A percentile compares a stretch with the other conserved stretches of the same genome.
Evolutionary conservation across 768 basidiomycete species (phyloP).

Genomic region (Steccherinum ochraceum): DNA sequence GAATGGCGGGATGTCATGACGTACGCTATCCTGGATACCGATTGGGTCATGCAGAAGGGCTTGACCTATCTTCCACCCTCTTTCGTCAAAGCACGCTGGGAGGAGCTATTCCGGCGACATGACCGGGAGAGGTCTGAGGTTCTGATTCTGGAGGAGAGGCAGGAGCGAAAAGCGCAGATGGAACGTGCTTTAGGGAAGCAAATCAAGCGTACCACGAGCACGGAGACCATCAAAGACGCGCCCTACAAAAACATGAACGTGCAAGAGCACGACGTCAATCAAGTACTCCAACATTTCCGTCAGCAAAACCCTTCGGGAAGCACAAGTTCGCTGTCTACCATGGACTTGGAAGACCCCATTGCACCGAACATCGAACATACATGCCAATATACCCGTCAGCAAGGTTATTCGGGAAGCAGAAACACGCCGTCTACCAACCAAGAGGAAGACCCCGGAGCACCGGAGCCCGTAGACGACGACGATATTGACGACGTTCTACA

Average conservation of each 20-base stretch:
- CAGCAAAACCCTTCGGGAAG: too few relatives aligned
- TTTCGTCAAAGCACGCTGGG: constrained; percentile 14
- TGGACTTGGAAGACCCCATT: too few relatives aligned
- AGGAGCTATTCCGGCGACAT: constrained; percentile 20
- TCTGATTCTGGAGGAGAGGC: constrained; percentile 16
- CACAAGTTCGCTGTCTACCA: too few relatives aligned
- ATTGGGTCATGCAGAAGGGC: constrained; percentile 14
- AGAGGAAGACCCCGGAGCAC: too few relatives aligned
- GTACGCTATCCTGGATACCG: constrained; percentile 20
- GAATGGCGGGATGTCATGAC: constrained; percentile 22
- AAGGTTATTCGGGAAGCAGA: too few relatives aligned
- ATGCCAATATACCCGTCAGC: too few relatives aligned
- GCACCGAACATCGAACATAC: too few relatives aligned
- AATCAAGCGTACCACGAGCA: background rate
- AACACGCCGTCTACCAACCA: too few relatives aligned
- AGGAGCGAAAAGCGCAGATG: background rate
- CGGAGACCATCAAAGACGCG: background rate
- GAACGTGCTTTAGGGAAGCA: background rate
- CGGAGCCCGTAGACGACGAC: too few relatives aligned
- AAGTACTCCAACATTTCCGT: too few relatives aligned
- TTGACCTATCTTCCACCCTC: background rate
- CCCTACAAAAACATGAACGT: background rate
- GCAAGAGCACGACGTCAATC: too few relatives aligned
- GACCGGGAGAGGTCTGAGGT: constrained; percentile 19
- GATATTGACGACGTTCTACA: background rate